Evolutionary conservation across 148 eudicot genomes (phyloP).

Genomic region (Euryodendron excelsum): DNA sequence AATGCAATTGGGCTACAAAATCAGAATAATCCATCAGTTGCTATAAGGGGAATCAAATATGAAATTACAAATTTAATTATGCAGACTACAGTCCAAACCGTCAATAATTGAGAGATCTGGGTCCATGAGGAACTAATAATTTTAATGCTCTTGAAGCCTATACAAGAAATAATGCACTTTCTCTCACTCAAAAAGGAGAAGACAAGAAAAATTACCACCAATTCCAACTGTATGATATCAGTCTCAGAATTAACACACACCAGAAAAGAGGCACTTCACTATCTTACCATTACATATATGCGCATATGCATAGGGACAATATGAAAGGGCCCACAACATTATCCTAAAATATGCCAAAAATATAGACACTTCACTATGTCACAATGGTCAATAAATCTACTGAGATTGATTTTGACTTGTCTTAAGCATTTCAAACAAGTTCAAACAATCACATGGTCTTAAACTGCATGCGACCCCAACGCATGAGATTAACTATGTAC

Average conservation of each 20-base stretch:
- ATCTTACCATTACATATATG: not conserved
- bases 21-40: constrained; percentile 18
- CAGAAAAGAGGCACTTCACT: not conserved
- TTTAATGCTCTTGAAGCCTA: not conserved
- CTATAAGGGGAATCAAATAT: not conserved
- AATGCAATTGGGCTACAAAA: constrained; percentile 87
- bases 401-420: not conserved
- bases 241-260: not conserved
- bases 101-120: not conserved
- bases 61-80: not conserved
- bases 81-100: not conserved
- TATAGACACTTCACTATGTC: not conserved
- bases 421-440: not conserved
- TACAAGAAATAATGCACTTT: not conserved
- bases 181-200: too few species aligned
- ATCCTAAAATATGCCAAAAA: not conserved
- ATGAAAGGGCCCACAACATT: not conserved
- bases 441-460: not conserved
- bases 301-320: not conserved
- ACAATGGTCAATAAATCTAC: not conserved
- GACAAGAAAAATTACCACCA: too few species aligned
- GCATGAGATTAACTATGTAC: not conserved
- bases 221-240: too few species aligned
- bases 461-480: not conserved
- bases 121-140: not conserved